These are phyloP conservation scores for Geopyxis carbonaria DNA, from an alignment of 495 filamentous ascomycete species.

Conservation along the genomic window DNA sequence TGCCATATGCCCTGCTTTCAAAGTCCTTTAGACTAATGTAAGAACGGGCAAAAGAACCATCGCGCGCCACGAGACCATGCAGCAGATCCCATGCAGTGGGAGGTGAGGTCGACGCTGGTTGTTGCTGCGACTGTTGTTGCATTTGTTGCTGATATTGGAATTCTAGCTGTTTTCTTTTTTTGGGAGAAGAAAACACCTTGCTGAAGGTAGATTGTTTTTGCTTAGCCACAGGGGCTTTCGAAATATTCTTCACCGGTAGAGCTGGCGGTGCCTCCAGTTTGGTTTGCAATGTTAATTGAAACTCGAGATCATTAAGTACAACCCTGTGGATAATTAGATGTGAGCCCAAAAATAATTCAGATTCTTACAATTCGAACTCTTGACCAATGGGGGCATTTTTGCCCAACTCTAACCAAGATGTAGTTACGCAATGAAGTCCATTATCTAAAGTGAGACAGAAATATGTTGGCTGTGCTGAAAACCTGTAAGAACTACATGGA, in stretches of 20 bases:
- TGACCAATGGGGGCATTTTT: conserved; percentile 90
- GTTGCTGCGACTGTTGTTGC: conserved; percentile 31
- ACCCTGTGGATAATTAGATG: conserved; percentile 29
- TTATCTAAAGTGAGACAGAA: conserved; percentile 95
- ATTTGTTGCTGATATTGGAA: conserved; percentile 41
- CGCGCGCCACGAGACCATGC: conserved; percentile 65
- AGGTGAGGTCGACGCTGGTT: conserved; percentile 41
- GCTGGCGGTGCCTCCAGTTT: conserved; percentile 69
- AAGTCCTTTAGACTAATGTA: conserved; percentile 89
- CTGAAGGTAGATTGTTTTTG: conserved; percentile 70
- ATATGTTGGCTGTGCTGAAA: conserved; percentile 63
- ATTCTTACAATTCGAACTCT: conserved; percentile 64
- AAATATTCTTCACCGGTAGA: conserved; percentile 35
- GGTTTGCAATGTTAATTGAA: conserved; percentile 88
- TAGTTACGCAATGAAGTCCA: conserved; percentile 92
- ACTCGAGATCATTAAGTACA: conserved; percentile 89
- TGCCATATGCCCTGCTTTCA: conserved; percentile 67
- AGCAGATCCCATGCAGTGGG: conserved; percentile 68
- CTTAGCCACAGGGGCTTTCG: conserved; percentile 36
- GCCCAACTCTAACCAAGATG: conserved; percentile 83
- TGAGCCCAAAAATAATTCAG: conserved; percentile 8
- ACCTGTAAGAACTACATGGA: conserved; percentile 23
- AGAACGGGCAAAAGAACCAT: conserved; percentile 83
- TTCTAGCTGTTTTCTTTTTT: conserved; percentile 87
- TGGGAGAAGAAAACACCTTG: conserved; percentile 80